Percentiles rank a stretch among this genome's conserved stretches.
These are phyloP conservation scores for Juncus inflexus DNA, from an alignment of 176 grass and related monocot species.

Conservation along the genomic window DNA sequence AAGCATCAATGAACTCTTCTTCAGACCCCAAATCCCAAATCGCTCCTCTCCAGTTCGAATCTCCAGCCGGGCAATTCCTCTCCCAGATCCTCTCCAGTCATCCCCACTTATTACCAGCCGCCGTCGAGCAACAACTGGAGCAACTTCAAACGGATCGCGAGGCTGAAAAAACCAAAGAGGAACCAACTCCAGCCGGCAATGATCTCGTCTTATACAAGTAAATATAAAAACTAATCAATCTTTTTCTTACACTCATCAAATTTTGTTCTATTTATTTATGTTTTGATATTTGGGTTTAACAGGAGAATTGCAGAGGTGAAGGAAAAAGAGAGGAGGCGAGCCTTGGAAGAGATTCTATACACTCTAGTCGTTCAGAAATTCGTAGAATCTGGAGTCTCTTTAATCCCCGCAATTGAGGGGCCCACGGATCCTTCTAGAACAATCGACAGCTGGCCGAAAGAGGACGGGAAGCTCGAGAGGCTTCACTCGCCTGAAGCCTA, in stretches of 20 bases:
- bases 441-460: slow-evolving; percentile 50
- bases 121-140: slow-evolving; percentile 90
- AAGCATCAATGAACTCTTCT: slow-evolving; percentile 48
- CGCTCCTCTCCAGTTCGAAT: slow-evolving; percentile 85
- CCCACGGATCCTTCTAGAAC: slow-evolving; percentile 49
- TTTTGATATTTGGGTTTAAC: slow-evolving; percentile 25
- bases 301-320: slow-evolving; percentile 98
- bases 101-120: slow-evolving; percentile 82
- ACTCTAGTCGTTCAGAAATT: slow-evolving; percentile 93
- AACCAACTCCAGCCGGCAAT: slow-evolving; percentile 41
- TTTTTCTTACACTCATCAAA: neutral
- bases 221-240: slow-evolving; percentile 6
- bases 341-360: slow-evolving; percentile 92
- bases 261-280: neutral
- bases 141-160: slow-evolving; percentile 74
- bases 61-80: slow-evolving; percentile 76
- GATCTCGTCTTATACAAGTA: slow-evolving; percentile 96
- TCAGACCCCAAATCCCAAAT: slow-evolving; percentile 39
- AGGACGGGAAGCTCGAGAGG: slow-evolving; percentile 60
- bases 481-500: slow-evolving; percentile 72
- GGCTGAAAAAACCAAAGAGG: slow-evolving; percentile 37
- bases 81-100: slow-evolving; percentile 79
- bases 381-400: slow-evolving; percentile 70
- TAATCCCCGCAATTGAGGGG: slow-evolving; percentile 61
- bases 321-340: slow-evolving; percentile 73